Base-by-base conservation (phyloP, 495 filamentous ascomycete genomes). In the Cairneyella variabilis region DNA sequence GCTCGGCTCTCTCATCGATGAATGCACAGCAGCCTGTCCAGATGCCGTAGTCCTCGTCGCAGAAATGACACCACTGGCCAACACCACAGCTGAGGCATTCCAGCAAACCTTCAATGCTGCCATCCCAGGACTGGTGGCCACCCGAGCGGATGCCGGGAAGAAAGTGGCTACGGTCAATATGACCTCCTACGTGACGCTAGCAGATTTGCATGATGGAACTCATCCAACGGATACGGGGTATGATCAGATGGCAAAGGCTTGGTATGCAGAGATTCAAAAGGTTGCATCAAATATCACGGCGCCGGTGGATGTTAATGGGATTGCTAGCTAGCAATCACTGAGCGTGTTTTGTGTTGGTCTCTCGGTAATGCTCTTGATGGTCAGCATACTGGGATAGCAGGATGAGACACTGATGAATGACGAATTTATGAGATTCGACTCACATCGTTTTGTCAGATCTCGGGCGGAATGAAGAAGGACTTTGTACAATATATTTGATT, bases 171-270 rank as follows among this genome's bases (percentile, higher is more conserved):
- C 69, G 4, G 64, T 67, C 3, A 60, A 71, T 36, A 68, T 71
- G 65, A 25, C 48, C 42, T 2, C 56, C 47, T 21, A 63, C 56
- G 57, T 66, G 10, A 64, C 60, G 18, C 52, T 52, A 28, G 22
- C 27, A 9, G 66, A 66, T 39, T 62, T 45, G 18, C 23, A 37
- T 54, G 62, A 56, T 38, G 61, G 57, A 17, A 21, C 63, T 50
- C 74, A 76, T 55, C 75, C 73, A 2, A 74, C 68, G 27, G 70
- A 76, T 48, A 51, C 26, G n/a, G 72, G 73, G 1, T 78, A 78
- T 51, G 57, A 60, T 32, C 69, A 71, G 54, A 75, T 77, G 72
- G 75, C 71, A 12, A 60, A 62, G 22, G 66, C 70, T 22, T 77
- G 74, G 67, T 64, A 62, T 16, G 34, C n/a, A 12, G 43, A 7